Percentiles rank a stretch among this genome's conserved stretches.
These are phyloP conservation scores for Tylopilus cervinicoccineus DNA, from an alignment of 768 basidiomycete species.

Conservation along the genomic window DNA sequence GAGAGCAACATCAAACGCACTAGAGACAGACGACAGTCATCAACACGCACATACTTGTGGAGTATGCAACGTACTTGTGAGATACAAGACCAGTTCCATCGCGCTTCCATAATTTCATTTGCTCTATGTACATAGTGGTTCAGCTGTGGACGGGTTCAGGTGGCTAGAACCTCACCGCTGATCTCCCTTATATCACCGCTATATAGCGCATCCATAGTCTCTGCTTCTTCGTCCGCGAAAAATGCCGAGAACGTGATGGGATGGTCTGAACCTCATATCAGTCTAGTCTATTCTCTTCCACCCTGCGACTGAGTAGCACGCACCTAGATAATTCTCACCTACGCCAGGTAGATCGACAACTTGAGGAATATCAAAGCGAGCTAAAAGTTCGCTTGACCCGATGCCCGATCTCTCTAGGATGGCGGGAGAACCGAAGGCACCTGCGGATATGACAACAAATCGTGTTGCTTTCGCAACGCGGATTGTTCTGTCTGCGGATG, in stretches of 20 bases:
- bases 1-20: conserved; percentile 51
- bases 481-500: conserved; percentile 21
- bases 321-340: conserved; percentile 63
- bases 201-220: conserved; percentile 48
- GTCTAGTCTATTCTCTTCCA: neutral
- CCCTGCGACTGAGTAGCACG: neutral
- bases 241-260: conserved; percentile 30
- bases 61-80: conserved; percentile 44
- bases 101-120: conserved; percentile 31
- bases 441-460: conserved; percentile 48
- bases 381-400: conserved; percentile 48
- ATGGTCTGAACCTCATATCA: conserved; percentile 25
- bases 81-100: conserved; percentile 48
- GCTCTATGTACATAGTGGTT: conserved; percentile 24
- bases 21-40: conserved; percentile 17
- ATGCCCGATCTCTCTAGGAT: conserved; percentile 66
- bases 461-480: conserved; percentile 35
- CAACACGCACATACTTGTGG: neutral
- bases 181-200: conserved; percentile 36
- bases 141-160: conserved; percentile 9
- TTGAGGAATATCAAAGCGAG: conserved; percentile 43
- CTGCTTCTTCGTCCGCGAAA: conserved; percentile 40
- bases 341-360: conserved; percentile 69
- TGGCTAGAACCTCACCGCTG: conserved; percentile 33
- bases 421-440: conserved; percentile 53